phyloP scores from a whole-genome alignment of 139 green algal species.

The Picochlorum sp. region DNA sequence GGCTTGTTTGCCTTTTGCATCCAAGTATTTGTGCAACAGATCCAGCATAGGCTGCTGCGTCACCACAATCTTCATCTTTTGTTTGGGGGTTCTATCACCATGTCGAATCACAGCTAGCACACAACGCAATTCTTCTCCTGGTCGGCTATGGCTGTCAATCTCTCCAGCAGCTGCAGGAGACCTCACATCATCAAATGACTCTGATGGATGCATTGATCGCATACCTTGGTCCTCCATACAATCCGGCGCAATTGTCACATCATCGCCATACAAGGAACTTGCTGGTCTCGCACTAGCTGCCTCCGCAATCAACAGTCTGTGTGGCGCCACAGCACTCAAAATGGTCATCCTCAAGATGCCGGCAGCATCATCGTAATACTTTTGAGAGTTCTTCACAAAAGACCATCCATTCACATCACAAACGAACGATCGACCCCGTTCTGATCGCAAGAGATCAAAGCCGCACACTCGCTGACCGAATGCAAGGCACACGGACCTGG shows the following conservation, averaged over 20 bases:
- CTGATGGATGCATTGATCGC: slow-evolving; percentile 3
- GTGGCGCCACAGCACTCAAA: slow-evolving; percentile 60
- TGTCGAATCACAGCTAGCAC: slow-evolving; percentile 86
- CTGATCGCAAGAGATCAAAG: slow-evolving; percentile 84
- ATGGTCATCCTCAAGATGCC: slow-evolving; percentile 68
- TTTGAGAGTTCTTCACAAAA: slow-evolving; percentile 97
- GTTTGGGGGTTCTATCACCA: slow-evolving; percentile 95
- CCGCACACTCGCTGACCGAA: slow-evolving; percentile 95
- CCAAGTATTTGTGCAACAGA: slow-evolving; percentile 77
- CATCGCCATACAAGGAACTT: background rate
- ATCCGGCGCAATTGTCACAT: background rate
- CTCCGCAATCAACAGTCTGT: slow-evolving; percentile 46
- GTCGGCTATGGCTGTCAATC: slow-evolving; percentile 11
- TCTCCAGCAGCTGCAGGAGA: background rate
- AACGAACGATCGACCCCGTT: slow-evolving; percentile 76
- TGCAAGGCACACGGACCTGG: slow-evolving; percentile 81
- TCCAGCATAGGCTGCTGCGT: slow-evolving; percentile 69
- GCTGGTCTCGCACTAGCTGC: slow-evolving; percentile 4
- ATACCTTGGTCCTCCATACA: background rate
- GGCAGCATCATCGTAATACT: slow-evolving; percentile 92
- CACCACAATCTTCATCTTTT: slow-evolving; percentile 94
- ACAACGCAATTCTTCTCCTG: slow-evolving; percentile 79
- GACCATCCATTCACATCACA: slow-evolving; percentile 99
- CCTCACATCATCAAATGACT: slow-evolving; percentile 13
- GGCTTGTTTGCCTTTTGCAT: slow-evolving; percentile 86